Evolutionary conservation across 768 basidiomycete species (phyloP).

Genomic region (Tylopilus balloui): DNA sequence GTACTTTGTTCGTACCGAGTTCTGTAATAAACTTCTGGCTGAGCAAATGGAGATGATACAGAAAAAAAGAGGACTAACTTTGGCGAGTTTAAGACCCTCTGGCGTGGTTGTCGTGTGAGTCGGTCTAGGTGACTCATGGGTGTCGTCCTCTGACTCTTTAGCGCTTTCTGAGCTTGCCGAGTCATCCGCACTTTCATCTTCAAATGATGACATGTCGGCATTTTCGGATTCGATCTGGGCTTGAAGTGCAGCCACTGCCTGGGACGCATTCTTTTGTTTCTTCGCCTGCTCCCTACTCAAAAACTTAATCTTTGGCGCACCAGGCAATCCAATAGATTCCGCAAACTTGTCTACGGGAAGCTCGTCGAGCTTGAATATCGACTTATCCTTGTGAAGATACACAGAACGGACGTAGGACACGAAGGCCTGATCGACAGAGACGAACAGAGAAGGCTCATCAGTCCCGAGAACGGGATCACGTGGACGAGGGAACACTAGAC

Average conservation of each 20-base stretch:
- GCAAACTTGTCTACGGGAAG: conserved; percentile 84
- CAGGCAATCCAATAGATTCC: conserved; percentile 86
- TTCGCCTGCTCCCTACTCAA: conserved; percentile 62
- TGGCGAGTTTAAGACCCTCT: conserved; percentile 29
- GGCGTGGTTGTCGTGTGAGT: background rate
- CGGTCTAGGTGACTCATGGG: background rate
- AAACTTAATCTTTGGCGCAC: conserved; percentile 94
- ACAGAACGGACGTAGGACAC: conserved; percentile 94
- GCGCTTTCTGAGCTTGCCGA: conserved; percentile 18
- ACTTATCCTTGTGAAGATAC: conserved; percentile 90
- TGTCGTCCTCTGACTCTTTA: conserved; percentile 28
- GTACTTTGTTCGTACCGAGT: conserved; percentile 80
- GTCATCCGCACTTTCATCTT: conserved; percentile 16
- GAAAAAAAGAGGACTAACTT: conserved; percentile 34
- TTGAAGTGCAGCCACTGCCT: conserved; percentile 37
- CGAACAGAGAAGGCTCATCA: conserved; percentile 5
- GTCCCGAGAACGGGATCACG: accelerated
- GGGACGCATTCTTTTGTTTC: conserved; percentile 69
- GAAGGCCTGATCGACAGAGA: conserved; percentile 60
- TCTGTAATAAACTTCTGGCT: conserved; percentile 19
- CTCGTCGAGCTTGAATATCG: conserved; percentile 80
- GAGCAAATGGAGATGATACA: background rate
- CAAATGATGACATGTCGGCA: conserved; percentile 9
- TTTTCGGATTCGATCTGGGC: conserved; percentile 28
- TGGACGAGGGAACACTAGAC: conserved; percentile 23